Percentiles rank a stretch among this genome's conserved stretches.
Evolutionary conservation across 2,329 filamentous ascomycete genomes (phyloP).

Genomic region (Ceratocystis papillata): DNA sequence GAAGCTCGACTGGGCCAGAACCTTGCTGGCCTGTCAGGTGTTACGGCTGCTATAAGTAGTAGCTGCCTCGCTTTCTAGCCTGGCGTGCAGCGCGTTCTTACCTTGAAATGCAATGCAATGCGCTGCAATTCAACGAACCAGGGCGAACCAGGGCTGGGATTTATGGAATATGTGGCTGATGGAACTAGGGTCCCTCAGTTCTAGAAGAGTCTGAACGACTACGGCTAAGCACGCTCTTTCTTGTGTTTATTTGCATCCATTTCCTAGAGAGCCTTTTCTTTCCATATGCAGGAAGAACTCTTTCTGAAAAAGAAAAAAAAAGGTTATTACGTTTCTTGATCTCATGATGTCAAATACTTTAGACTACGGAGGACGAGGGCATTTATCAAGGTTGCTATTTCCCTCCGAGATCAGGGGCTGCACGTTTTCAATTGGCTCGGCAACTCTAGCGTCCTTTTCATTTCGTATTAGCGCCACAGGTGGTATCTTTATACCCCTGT

Average conservation of each 20-base stretch:
- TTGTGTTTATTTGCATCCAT: too few relatives aligned
- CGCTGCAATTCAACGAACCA: constrained; percentile 3
- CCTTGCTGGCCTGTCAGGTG: constrained; percentile 2
- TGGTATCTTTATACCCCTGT: constrained; percentile 1
- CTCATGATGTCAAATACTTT: background rate
- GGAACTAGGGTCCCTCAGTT: background rate
- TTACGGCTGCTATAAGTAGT: constrained; percentile 8
- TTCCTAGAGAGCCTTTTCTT: background rate
- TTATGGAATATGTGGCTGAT: background rate
- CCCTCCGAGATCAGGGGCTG: background rate
- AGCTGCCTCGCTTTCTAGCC: constrained; percentile 6
- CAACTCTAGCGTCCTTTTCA: constrained; percentile 3
- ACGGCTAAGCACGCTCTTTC: background rate
- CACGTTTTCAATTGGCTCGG: constrained; percentile 3
- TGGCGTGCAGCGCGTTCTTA: constrained; percentile 10
- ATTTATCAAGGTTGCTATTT: background rate
- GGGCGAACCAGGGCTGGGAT: background rate
- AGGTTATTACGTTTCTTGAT: background rate
- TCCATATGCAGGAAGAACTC: background rate
- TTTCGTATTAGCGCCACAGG: constrained; percentile 13
- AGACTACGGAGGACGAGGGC: too few relatives aligned
- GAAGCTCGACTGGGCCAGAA: background rate
- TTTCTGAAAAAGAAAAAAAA: background rate
- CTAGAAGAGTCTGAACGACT: background rate
- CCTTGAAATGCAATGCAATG: constrained; percentile 14